These are phyloP conservation scores for Tetradesmus lagerheimii DNA, from an alignment of 139 green algal genomes.

Conservation along the genomic window DNA sequence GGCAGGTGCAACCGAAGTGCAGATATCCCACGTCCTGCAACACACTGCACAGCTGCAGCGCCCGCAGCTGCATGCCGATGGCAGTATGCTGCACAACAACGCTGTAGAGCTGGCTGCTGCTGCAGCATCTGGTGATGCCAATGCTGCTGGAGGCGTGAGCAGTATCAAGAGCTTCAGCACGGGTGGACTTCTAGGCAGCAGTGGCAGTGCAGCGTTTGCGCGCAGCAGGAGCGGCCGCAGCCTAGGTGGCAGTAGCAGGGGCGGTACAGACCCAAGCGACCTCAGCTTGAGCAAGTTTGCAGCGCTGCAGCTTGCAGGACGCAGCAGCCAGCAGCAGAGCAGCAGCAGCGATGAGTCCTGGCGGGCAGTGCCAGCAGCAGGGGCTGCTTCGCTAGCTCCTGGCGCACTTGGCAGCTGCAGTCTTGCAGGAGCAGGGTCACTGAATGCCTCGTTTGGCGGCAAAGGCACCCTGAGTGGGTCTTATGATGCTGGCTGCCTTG, in stretches of 20 bases:
- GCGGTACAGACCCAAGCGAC: not conserved
- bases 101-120: not conserved
- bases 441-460: not conserved
- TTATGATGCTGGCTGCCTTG: not conserved
- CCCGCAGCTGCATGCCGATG: not conserved
- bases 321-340: not conserved
- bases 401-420: not conserved
- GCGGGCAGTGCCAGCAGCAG: not conserved
- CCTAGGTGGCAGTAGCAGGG: not conserved
- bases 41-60: slow-evolving; percentile 19
- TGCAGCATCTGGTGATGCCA: not conserved
- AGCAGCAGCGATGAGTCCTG: not conserved
- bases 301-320: not conserved
- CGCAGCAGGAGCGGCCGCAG: not conserved
- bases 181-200: not conserved
- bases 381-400: not conserved
- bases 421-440: not conserved
- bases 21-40: slow-evolving; percentile 50
- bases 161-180: not conserved
- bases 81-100: slow-evolving; percentile 1
- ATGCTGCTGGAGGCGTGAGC: not conserved
- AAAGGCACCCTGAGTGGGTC: not conserved
- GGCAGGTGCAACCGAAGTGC: slow-evolving; percentile 48
- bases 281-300: slow-evolving; percentile 13
- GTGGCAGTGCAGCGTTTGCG: not conserved